Evolutionary conservation across 192 early-diverging fungal species (phyloP).

Genomic region (Entophlyctis luteolus): DNA sequence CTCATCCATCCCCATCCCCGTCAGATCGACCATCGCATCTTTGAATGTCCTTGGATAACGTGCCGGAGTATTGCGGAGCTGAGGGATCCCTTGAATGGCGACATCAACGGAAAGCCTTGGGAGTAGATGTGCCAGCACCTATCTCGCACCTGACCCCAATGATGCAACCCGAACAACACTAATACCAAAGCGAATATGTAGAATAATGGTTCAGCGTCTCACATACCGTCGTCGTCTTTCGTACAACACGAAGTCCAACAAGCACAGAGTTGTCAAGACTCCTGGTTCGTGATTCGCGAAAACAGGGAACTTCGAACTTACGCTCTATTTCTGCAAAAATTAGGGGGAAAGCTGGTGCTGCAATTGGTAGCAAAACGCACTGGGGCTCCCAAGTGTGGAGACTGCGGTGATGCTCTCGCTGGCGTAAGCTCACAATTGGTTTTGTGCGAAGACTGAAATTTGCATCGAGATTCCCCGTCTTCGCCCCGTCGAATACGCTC

Average conservation of each 20-base stretch:
- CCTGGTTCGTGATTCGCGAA: conserved; percentile 60
- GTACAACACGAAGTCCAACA: conserved; percentile 90
- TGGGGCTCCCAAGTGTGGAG: conserved; percentile 91
- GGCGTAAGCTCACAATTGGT: conserved; percentile 61
- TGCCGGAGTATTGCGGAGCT: no score
- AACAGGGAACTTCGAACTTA: neutral
- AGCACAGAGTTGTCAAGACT: conserved; percentile 80
- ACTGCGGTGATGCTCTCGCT: conserved; percentile 85
- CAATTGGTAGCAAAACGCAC: conserved; percentile 91
- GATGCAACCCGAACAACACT: no score
- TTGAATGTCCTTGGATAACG: no score
- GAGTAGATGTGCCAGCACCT: no score
- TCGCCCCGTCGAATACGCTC: conserved; percentile 85
- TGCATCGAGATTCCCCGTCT: conserved; percentile 89
- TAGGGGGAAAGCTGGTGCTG: conserved; percentile 84
- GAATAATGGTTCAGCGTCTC: conserved; percentile 74
- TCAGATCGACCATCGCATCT: no score
- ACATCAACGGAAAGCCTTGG: no score
- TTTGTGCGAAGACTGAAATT: no score
- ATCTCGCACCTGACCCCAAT: no score
- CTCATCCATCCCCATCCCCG: no score
- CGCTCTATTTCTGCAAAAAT: neutral
- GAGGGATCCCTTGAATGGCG: no score
- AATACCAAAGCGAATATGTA: no score
- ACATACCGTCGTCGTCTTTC: conserved; percentile 80